Conservation (phyloP, 2,329 filamentous ascomycete genomes). For the Escovopsis sp. region DNA sequence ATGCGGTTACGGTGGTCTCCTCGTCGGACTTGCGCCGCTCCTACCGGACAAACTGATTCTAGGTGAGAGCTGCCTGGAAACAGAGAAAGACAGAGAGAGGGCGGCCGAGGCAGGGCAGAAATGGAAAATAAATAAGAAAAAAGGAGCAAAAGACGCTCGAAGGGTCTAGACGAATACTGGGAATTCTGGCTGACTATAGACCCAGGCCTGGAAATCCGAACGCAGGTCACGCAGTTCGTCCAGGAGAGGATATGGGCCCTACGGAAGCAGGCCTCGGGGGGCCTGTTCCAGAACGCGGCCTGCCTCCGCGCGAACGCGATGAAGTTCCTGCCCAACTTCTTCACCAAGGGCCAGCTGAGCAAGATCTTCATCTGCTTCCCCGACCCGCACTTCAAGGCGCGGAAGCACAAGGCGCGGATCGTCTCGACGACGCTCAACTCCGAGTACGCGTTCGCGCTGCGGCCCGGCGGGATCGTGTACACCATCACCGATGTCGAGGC, state of each 20-base stretch:
- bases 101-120: too few species aligned
- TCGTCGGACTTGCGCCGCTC: constrained; percentile 70
- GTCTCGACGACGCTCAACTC: constrained; percentile 77
- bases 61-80: constrained; percentile 33
- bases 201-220: constrained; percentile 79
- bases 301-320: constrained; percentile 90
- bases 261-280: constrained; percentile 45
- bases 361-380: constrained; percentile 98
- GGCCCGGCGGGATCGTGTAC: constrained; percentile 75
- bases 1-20: constrained; percentile 85
- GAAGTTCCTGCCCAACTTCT: constrained; percentile 99
- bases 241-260: constrained; percentile 75
- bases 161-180: neutral
- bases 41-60: constrained; percentile 73
- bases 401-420: constrained; percentile 95
- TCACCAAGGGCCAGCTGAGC: constrained; percentile 61
- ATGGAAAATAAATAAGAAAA: too few species aligned
- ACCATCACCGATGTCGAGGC: constrained; percentile 97
- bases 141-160: too few species aligned
- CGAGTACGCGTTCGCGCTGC: constrained; percentile 81
- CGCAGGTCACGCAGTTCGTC: constrained; percentile 80
- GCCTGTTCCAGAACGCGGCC: constrained; percentile 69
- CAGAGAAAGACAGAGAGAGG: neutral
- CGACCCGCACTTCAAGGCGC: constrained; percentile 92
- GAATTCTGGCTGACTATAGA: constrained; percentile 7